Evolutionary conservation across 2,329 filamentous ascomycete species (phyloP).

Genomic region (Penicillium verrucosum): DNA sequence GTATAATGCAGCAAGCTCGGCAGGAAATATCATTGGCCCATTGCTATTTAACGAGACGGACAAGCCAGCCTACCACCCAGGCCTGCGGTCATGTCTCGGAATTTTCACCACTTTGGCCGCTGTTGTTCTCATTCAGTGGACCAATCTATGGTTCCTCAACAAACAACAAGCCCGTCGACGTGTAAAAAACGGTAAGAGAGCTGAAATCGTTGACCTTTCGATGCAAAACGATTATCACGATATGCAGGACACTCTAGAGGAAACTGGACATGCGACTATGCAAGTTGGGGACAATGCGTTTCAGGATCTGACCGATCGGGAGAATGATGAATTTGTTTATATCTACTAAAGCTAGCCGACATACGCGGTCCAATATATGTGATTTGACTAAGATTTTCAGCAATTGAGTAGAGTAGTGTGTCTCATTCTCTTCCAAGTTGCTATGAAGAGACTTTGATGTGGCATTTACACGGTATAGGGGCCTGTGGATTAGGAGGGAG

Average conservation of each 20-base stretch:
- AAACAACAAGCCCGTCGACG: conserved; percentile 54
- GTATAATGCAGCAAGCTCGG: conserved; percentile 60
- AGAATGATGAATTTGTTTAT: conserved; percentile 68
- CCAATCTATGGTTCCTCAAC: conserved; percentile 53
- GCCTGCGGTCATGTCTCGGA: conserved; percentile 51
- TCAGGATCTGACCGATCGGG: conserved; percentile 60
- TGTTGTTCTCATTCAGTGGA: conserved; percentile 54
- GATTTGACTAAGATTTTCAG: neutral
- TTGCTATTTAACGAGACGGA: conserved; percentile 59
- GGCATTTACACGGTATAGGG: too few relatives aligned
- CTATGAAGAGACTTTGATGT: too few relatives aligned
- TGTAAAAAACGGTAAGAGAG: conserved; percentile 59
- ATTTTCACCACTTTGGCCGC: conserved; percentile 51
- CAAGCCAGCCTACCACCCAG: conserved; percentile 57
- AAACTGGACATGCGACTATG: conserved; percentile 13
- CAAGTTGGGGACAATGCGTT: conserved; percentile 52
- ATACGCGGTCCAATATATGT: neutral
- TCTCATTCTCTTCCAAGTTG: neutral
- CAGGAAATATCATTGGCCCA: conserved; percentile 66
- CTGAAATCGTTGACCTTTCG: conserved; percentile 57
- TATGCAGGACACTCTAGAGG: conserved; percentile 13
- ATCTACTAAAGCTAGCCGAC: conserved; percentile 45
- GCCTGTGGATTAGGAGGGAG: too few relatives aligned
- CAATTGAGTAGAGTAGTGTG: neutral
- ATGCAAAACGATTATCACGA: conserved; percentile 56